Evolutionary conservation across 2,329 filamentous ascomycete species (phyloP), one percentile per base, ranked within the genome.

Genomic region (Diaporthe humulicola): DNA sequence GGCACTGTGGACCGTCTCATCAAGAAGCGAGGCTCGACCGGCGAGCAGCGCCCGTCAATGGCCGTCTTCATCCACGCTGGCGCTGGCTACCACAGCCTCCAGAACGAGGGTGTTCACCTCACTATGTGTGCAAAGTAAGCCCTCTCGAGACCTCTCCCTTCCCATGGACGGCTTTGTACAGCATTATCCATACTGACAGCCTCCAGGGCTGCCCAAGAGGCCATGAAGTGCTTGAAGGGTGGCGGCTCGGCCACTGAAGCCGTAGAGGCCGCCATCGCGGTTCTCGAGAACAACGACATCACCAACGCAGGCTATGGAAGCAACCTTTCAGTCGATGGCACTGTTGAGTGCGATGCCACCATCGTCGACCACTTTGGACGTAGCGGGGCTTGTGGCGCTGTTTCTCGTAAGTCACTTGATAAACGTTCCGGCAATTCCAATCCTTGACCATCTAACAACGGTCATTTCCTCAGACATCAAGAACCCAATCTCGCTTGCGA

Each of bases 261-360:
- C 22, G 93, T 98, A 30, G 97, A 98, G 83, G 93, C 94, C 69
- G 95, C 97, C 40, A 92, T 99, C 80, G 94, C 93, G 78, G 88
- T 95, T 28, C 91, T 99, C 25, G 97, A 99, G 84, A 95, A 99
- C 82, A 93, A 94, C 74, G 95, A 98, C 80, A 97, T 99, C 78
- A 99, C 97, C 48, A 99, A 99, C 82, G 94, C 96, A 50, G 97
- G 97, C 0, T 98, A 94, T 82, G 97, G 97, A 61, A 99, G 97
- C 84, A 99, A 99, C 80, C 87, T 99, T 33, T 93, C 95, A 58
- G 94, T 98, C 77, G 93, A 98, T 78, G 97, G 97, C 1, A 90
- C 92, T 1, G 97, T 98, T 17, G 97, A 99, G 83, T 97, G 96
- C 79, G 97, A 99, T 86, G 97, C 97, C 73, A 96, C 95, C 0